Evolutionary conservation across 1,284 basidiomycete species (phyloP).

Genomic region (Boletus sp.): DNA sequence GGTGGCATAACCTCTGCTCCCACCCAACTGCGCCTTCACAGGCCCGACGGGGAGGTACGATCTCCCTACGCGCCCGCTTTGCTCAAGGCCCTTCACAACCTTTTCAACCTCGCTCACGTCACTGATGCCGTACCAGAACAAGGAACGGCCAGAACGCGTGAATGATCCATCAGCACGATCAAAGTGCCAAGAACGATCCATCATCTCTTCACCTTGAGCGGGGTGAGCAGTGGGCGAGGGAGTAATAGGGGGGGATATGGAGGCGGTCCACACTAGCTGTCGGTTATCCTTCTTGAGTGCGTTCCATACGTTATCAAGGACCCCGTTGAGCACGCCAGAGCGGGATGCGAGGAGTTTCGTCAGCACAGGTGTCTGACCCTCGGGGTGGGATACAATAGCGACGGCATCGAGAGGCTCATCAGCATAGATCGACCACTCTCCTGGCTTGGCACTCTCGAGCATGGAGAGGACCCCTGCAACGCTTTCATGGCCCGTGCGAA

Average conservation of each 20-base stretch:
- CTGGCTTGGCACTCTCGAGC: constrained; percentile 70
- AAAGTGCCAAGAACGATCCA: constrained; percentile 96
- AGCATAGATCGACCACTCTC: constrained; percentile 88
- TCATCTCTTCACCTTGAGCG: constrained; percentile 75
- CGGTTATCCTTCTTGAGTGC: constrained; percentile 95
- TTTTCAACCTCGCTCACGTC: constrained; percentile 93
- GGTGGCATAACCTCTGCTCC: constrained; percentile 73
- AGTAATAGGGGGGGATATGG: constrained; percentile 46
- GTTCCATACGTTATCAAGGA: constrained; percentile 97
- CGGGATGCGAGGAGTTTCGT: constrained; percentile 91
- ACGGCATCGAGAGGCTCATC: constrained; percentile 97
- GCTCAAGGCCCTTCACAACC: constrained; percentile 83
- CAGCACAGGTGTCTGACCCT: constrained; percentile 89
- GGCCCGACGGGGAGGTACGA: constrained; percentile 90
- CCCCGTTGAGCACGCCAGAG: constrained; percentile 90
- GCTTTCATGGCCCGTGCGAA: constrained; percentile 82
- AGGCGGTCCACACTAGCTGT: constrained; percentile 95
- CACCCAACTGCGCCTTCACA: constrained; percentile 52
- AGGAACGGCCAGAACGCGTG: constrained; percentile 87
- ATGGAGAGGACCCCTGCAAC: constrained; percentile 89
- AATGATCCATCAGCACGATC: constrained; percentile 98
- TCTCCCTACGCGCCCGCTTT: constrained; percentile 83
- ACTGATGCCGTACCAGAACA: constrained; percentile 98
- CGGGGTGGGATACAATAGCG: constrained; percentile 92
- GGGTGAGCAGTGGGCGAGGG: constrained; percentile 19